Percentiles rank a stretch among this genome's conserved stretches.
These are phyloP conservation scores for Sicyos baderoa DNA, from an alignment of 306 rosid genomes.

Conservation along the genomic window DNA sequence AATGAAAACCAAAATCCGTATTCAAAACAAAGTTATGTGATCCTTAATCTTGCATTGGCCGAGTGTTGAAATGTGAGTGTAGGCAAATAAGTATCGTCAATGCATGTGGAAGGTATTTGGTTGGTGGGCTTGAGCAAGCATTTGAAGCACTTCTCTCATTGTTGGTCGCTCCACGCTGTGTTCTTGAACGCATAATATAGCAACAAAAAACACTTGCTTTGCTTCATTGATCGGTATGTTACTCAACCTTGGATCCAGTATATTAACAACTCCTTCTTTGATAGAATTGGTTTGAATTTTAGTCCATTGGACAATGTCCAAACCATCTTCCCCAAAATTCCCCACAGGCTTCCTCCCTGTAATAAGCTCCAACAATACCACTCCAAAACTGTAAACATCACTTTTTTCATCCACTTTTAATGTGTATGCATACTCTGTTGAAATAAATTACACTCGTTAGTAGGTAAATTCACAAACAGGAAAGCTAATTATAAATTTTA, in stretches of 20 bases:
- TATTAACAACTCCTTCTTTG: conserved; percentile 50
- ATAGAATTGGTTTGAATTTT: conserved; percentile 51
- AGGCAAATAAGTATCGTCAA: conserved; percentile 5
- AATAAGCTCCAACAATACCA: conserved; percentile 64
- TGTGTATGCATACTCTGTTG: conserved; percentile 85
- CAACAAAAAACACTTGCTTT: conserved; percentile 68
- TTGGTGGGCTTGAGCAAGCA: conserved; percentile 75
- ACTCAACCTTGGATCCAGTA: conserved; percentile 49
- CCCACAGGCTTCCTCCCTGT: conserved; percentile 72
- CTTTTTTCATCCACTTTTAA: conserved; percentile 75
- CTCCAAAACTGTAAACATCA: conserved; percentile 85
- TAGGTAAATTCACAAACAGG: no score
- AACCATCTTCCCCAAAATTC: conserved; percentile 75
- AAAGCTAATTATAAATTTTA: no score
- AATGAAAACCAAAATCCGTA: no score
- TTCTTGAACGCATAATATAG: conserved; percentile 74
- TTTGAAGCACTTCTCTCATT: conserved; percentile 92
- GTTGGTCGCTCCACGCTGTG: conserved; percentile 82
- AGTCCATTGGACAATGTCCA: conserved; percentile 85
- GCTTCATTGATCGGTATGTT: conserved; percentile 57
- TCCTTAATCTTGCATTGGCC: no score
- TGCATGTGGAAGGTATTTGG: conserved; percentile 47
- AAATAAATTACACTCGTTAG: no score
- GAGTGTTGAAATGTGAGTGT: no score
- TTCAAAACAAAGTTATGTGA: no score